These are phyloP conservation scores for Verticillium albo-atrum DNA, from an alignment of 2,329 filamentous ascomycete species.

Conservation along the genomic window DNA sequence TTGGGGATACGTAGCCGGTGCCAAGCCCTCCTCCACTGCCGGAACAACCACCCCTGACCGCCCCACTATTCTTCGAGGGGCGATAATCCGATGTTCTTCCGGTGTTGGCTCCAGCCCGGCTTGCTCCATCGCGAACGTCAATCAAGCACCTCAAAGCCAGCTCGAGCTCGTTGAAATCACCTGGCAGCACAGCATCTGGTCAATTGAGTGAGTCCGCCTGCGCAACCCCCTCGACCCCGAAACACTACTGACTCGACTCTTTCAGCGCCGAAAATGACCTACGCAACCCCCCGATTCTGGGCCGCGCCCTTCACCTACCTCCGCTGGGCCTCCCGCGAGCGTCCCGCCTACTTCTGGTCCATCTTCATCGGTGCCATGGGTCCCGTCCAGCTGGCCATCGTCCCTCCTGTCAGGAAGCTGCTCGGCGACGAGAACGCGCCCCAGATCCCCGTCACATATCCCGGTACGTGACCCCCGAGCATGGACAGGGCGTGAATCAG, in stretches of 20 bases:
- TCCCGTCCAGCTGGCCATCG: constrained; percentile 64
- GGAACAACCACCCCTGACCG: neutral
- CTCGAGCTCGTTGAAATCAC: constrained; percentile 3
- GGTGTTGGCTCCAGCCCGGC: neutral
- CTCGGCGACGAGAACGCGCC: constrained; percentile 71
- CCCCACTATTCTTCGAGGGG: neutral
- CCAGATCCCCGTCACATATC: constrained; percentile 84
- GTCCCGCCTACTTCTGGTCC: constrained; percentile 89
- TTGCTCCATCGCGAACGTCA: constrained; percentile 1
- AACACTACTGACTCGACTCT: neutral
- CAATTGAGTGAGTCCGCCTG: constrained; percentile 29
- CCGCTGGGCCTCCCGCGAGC: constrained; percentile 82
- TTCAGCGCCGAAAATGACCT: constrained; percentile 45
- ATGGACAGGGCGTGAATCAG: neutral
- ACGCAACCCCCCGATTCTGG: constrained; percentile 73
- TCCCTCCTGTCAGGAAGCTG: constrained; percentile 67
- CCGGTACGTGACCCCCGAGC: constrained; percentile 62
- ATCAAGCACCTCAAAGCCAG: neutral
- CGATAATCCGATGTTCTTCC: neutral
- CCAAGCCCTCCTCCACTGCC: constrained; percentile 4
- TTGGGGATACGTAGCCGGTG: constrained; percentile 18
- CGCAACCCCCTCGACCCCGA: neutral
- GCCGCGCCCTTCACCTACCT: constrained; percentile 76
- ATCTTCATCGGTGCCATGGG: constrained; percentile 68
- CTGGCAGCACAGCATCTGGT: constrained; percentile 11